Conservation (phyloP, 345 rosid genomes). For the Zanthoxylum bungeanum region DNA sequence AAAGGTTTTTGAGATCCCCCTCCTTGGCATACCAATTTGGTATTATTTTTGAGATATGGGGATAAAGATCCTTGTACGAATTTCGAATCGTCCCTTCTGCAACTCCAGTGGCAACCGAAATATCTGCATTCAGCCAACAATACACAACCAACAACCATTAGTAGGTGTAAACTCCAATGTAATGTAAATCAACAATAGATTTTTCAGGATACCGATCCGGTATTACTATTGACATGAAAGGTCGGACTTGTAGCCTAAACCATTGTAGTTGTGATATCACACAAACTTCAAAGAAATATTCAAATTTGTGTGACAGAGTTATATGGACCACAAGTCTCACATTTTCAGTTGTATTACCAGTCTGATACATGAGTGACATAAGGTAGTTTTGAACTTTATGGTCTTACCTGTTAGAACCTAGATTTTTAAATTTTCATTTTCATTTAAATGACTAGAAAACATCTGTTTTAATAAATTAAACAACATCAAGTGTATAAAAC, state of each 20-base stretch:
- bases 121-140: constrained; percentile 84
- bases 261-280: neutral
- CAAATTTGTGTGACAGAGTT: neutral
- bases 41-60: constrained; percentile 79
- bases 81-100: constrained; percentile 97
- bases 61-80: constrained; percentile 93
- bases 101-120: constrained; percentile 89
- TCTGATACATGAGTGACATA: too few species aligned
- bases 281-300: neutral
- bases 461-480: neutral
- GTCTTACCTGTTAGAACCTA: neutral
- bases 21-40: constrained; percentile 95
- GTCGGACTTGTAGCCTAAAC: neutral
- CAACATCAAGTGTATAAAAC: constrained; percentile 56
- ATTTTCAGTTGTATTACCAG: neutral
- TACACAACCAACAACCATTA: too few species aligned
- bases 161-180: neutral
- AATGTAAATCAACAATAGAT: too few species aligned
- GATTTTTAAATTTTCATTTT: too few species aligned
- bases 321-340: neutral
- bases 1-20: constrained; percentile 81
- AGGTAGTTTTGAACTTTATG: neutral
- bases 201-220: neutral
- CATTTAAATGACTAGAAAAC: neutral
- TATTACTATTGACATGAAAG: neutral